A percentile compares a stretch with the other conserved stretches of the same genome.
Evolutionary conservation across 139 green algal species (phyloP).

Genomic region (Deuterostichococcus epilithicus): DNA sequence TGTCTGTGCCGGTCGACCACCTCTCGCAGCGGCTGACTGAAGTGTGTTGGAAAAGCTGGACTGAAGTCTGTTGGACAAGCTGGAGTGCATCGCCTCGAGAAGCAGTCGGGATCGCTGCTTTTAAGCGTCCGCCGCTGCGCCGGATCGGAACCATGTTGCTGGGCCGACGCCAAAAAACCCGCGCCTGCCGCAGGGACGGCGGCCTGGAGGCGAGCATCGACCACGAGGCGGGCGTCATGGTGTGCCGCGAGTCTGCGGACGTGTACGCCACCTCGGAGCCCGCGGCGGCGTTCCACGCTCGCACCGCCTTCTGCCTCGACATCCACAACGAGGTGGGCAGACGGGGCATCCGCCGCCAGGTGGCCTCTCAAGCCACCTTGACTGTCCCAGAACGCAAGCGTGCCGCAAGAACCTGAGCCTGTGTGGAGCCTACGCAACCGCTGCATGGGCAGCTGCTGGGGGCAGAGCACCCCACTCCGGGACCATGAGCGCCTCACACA

Average conservation of each 20-base stretch:
- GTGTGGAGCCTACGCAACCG: neutral
- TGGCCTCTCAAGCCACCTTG: neutral
- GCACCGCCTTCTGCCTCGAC: conserved; percentile 96
- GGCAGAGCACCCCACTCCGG: neutral
- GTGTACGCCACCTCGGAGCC: conserved; percentile 71
- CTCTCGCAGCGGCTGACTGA: no score
- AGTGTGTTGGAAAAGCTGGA: no score
- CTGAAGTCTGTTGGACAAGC: no score
- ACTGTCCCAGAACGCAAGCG: conserved; percentile 9
- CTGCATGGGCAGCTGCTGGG: neutral
- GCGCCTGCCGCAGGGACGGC: conserved; percentile 58
- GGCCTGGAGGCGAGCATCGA: conserved; percentile 88
- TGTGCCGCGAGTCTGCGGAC: conserved; percentile 62
- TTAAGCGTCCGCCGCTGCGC: no score
- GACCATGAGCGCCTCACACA: neutral
- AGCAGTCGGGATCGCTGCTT: no score
- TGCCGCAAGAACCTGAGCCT: neutral
- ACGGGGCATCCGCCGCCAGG: conserved; percentile 19
- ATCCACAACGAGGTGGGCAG: conserved; percentile 96
- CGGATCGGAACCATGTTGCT: no score
- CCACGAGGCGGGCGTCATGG: conserved; percentile 69
- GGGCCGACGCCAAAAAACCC: neutral
- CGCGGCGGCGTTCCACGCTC: conserved; percentile 85
- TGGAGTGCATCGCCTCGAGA: no score
- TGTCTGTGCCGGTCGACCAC: no score